Evolutionary conservation across 441 rosid genomes (phyloP).

Genomic region (Aleurites moluccanus): DNA sequence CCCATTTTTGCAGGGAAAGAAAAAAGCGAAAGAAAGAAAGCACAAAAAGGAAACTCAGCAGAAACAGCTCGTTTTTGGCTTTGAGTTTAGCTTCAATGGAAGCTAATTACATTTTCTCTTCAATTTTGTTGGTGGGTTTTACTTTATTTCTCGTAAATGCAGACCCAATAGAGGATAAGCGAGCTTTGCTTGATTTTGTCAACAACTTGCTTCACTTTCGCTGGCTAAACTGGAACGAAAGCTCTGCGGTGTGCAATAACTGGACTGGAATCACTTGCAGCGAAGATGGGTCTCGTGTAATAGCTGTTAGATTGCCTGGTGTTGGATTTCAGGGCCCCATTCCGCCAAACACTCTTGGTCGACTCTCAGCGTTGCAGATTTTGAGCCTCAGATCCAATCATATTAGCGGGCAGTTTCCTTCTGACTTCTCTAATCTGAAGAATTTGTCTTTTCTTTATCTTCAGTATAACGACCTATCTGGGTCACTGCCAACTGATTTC

Average conservation of each 20-base stretch:
- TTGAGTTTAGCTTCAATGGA: slow-evolving; percentile 37
- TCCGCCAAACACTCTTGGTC: slow-evolving; percentile 78
- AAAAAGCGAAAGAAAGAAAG: background rate
- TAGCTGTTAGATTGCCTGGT: slow-evolving; percentile 78
- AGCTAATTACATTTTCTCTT: slow-evolving; percentile 37
- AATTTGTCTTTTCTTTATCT: slow-evolving; percentile 73
- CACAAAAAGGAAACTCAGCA: slow-evolving; percentile 13
- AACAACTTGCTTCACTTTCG: slow-evolving; percentile 62
- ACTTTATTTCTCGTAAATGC: slow-evolving; percentile 40
- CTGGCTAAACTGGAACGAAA: slow-evolving; percentile 74
- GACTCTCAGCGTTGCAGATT: slow-evolving; percentile 63
- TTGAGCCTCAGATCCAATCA: slow-evolving; percentile 87
- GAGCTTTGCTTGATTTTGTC: slow-evolving; percentile 78
- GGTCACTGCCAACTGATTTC: slow-evolving; percentile 65
- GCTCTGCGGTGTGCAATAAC: slow-evolving; percentile 53
- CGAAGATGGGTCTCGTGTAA: slow-evolving; percentile 57
- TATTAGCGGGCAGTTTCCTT: slow-evolving; percentile 65
- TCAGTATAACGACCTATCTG: slow-evolving; percentile 65
- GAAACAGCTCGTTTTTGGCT: slow-evolving; percentile 63
- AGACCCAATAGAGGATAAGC: slow-evolving; percentile 73
- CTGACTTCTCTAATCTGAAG: slow-evolving; percentile 56
- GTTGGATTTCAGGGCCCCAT: slow-evolving; percentile 78
- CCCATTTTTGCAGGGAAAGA: slow-evolving; percentile 15
- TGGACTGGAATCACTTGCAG: slow-evolving; percentile 88
- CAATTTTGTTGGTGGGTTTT: slow-evolving; percentile 39